Conservation (phyloP, 768 basidiomycete species). For the Leccinum sublutescens region DNA sequence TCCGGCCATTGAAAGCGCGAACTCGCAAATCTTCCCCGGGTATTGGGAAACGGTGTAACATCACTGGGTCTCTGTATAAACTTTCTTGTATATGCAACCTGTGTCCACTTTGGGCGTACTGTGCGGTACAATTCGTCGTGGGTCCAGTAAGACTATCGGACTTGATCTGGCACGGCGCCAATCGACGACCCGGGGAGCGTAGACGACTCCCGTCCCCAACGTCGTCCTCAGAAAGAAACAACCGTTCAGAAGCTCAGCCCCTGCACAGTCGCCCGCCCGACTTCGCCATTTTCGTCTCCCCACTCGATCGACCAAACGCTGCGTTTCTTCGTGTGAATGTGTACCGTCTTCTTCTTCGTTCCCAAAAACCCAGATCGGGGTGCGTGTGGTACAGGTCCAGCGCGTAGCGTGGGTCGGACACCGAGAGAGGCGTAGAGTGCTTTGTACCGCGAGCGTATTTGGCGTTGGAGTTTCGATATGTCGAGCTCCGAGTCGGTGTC, state of each 20-base stretch:
- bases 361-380: not conserved
- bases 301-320: conserved; percentile 6
- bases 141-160: too few relatives aligned
- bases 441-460: conserved; percentile 87
- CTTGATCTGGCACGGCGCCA: too few relatives aligned
- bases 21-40: not conserved
- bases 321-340: not conserved
- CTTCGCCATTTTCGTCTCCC: too few relatives aligned
- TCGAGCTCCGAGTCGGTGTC: conserved; percentile 50
- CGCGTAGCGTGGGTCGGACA: conserved; percentile 48
- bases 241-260: conserved; percentile 21
- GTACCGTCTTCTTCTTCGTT: not conserved
- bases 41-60: not conserved
- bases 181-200: too few relatives aligned
- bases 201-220: not conserved
- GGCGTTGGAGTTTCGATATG: conserved; percentile 71
- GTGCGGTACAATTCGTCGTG: too few relatives aligned
- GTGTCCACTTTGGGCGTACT: not conserved
- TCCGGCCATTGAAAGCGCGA: conserved; percentile 13
- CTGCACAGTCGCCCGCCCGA: conserved; percentile 16
- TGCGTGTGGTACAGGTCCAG: conserved; percentile 4
- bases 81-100: not conserved
- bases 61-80: not conserved
- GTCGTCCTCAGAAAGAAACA: not conserved
- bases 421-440: conserved; percentile 82